Evolutionary conservation across 163 green algal genomes (phyloP).

Genomic region (Scenedesmus sp.): DNA sequence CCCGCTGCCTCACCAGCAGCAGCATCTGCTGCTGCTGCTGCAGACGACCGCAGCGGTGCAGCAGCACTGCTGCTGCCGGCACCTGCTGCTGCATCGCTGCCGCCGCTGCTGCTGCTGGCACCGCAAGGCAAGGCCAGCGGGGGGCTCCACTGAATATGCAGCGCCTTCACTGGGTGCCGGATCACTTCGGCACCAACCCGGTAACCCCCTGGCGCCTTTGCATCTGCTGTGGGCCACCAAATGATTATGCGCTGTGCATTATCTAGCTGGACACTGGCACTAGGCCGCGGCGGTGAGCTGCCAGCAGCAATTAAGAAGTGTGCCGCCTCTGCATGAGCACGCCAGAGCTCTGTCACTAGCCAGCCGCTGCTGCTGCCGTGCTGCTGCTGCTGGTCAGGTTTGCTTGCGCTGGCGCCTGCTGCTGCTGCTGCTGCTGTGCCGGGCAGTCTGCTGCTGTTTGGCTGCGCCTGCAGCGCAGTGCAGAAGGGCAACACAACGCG

Average conservation of each 20-base stretch:
- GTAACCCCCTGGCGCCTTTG: not conserved
- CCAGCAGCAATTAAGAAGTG: conserved; percentile 61
- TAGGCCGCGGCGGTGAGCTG: conserved; percentile 31
- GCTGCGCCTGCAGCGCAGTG: not conserved
- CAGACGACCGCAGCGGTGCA: not conserved
- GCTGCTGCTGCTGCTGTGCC: not conserved
- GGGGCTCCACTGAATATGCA: conserved; percentile 67
- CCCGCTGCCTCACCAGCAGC: not conserved
- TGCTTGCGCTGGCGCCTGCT: not conserved
- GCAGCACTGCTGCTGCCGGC: not conserved
- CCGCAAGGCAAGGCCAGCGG: conserved; percentile 39
- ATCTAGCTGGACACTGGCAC: conserved; percentile 48
- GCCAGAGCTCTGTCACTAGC: conserved; percentile 57
- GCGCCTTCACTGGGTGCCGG: conserved; percentile 62
- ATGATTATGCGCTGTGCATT: conserved; percentile 55
- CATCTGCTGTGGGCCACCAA: conserved; percentile 61
- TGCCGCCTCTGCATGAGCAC: conserved; percentile 53
- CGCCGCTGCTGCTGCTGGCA: not conserved
- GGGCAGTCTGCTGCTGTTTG: not conserved
- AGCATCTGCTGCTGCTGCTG: conserved; percentile 7
- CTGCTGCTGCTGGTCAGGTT: conserved; percentile 32
- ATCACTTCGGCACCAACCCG: conserved; percentile 64
- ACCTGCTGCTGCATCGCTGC: not conserved
- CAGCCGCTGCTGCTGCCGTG: conserved; percentile 22
- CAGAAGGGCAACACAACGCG: not conserved